Percentiles rank a stretch among this genome's conserved stretches.
Evolutionary conservation across 2,329 filamentous ascomycete genomes (phyloP).

Genomic region (Tolypocladium tundrense): DNA sequence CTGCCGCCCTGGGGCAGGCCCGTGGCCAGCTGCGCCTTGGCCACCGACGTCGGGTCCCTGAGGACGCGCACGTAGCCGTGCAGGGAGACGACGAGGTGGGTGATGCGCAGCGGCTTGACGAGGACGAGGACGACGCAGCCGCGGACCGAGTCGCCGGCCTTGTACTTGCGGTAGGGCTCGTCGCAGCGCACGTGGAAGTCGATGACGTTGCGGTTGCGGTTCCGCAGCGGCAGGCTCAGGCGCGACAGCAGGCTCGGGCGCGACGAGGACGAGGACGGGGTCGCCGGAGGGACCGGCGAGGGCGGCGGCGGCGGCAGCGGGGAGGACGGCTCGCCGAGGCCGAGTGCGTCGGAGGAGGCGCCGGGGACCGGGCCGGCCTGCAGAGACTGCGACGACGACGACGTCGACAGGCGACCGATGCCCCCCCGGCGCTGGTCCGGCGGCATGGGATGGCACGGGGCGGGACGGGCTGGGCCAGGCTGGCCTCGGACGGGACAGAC

Average conservation of each 20-base stretch:
- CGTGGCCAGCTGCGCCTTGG: conserved; percentile 36
- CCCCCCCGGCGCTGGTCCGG: conserved; percentile 8
- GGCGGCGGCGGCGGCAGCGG: conserved; percentile 20
- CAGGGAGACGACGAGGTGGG: conserved; percentile 67
- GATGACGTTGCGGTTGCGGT: conserved; percentile 53
- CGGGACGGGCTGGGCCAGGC: background rate
- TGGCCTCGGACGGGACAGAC: background rate
- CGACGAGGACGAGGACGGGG: conserved; percentile 12
- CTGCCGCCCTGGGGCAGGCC: conserved; percentile 27
- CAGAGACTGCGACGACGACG: conserved; percentile 10
- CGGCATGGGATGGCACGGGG: conserved; percentile 15
- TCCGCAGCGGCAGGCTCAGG: conserved; percentile 38
- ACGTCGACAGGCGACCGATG: conserved; percentile 9
- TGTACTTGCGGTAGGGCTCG: conserved; percentile 69
- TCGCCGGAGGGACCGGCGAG: conserved; percentile 9
- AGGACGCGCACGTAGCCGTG: conserved; percentile 73
- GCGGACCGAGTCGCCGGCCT: conserved; percentile 62
- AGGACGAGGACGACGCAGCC: conserved; percentile 65
- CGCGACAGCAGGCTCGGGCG: conserved; percentile 38
- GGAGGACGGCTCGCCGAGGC: conserved; percentile 11
- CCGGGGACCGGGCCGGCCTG: conserved; percentile 12
- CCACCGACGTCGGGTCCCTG: conserved; percentile 53
- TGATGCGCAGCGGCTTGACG: conserved; percentile 65
- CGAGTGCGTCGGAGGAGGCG: conserved; percentile 15
- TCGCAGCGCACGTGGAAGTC: conserved; percentile 71